phyloP scores from a whole-genome alignment of 805 yeast genomes.

The Metschnikowia picachoensis region DNA sequence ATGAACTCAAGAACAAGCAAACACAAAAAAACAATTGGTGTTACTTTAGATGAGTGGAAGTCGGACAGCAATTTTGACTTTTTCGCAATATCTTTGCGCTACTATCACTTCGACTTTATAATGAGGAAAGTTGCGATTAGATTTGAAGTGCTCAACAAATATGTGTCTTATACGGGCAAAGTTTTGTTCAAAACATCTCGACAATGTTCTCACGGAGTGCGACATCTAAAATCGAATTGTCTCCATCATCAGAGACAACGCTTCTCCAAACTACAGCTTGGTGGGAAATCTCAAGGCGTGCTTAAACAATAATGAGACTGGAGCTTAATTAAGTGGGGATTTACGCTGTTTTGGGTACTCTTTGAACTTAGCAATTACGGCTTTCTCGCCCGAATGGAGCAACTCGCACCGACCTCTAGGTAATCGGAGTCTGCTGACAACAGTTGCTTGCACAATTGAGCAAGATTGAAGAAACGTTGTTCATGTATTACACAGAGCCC shows the following conservation, averaged over 20 bases:
- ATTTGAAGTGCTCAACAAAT: too few relatives aligned
- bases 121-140: too few relatives aligned
- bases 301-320: neutral
- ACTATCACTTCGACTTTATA: neutral
- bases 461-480: too few relatives aligned
- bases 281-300: neutral
- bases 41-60: too few relatives aligned
- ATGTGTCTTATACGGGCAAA: constrained; percentile 1
- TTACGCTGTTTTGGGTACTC: too few relatives aligned
- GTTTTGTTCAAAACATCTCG: constrained; percentile 2
- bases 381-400: neutral
- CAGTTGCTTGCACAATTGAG: neutral
- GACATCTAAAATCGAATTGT: neutral
- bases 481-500: too few relatives aligned
- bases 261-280: neutral
- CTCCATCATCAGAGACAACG: too few relatives aligned
- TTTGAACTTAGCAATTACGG: neutral
- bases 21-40: constrained; percentile 1
- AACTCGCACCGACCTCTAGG: neutral
- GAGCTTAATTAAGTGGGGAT: constrained; percentile 1
- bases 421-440: too few relatives aligned
- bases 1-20: neutral
- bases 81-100: constrained; percentile 1
- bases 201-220: neutral
- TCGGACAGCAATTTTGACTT: too few relatives aligned